Conservation (phyloP, 208 protist species). For the Phytomonas sp. region DNA sequence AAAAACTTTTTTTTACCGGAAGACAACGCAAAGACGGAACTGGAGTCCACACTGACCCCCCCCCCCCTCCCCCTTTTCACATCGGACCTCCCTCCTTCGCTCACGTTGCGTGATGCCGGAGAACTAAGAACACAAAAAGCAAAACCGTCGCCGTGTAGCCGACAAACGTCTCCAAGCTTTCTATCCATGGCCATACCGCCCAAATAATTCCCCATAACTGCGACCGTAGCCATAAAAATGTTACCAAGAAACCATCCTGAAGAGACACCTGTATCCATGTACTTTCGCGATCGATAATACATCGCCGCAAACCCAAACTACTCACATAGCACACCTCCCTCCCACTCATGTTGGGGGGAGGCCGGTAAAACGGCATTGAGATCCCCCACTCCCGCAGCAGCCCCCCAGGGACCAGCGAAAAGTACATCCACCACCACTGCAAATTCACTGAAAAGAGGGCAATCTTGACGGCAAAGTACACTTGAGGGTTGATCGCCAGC, state of each 20-base stretch:
- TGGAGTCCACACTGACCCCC: not conserved
- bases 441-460: conserved; percentile 15
- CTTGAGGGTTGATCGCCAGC: conserved; percentile 14
- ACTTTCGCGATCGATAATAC: too few relatives aligned
- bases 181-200: too few relatives aligned
- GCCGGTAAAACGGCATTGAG: conserved; percentile 21
- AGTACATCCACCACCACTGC: conserved; percentile 22
- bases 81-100: not conserved
- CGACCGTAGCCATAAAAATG: not conserved
- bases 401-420: conserved; percentile 12
- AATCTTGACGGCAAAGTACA: conserved; percentile 13
- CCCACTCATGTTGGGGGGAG: not conserved
- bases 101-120: conserved; percentile 37
- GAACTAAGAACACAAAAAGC: conserved; percentile 30
- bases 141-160: conserved; percentile 18
- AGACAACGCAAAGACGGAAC: not conserved
- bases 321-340: too few relatives aligned
- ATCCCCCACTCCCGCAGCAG: conserved; percentile 13
- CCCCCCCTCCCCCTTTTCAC: conserved; percentile 5
- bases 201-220: too few relatives aligned
- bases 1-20: conserved; percentile 8
- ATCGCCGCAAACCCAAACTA: too few relatives aligned
- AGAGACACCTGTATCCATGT: too few relatives aligned
- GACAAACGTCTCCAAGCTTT: conserved; percentile 14
- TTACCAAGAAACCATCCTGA: not conserved